Conservation (phyloP, 805 yeast genomes). For the Suhomyces emberorum region DNA sequence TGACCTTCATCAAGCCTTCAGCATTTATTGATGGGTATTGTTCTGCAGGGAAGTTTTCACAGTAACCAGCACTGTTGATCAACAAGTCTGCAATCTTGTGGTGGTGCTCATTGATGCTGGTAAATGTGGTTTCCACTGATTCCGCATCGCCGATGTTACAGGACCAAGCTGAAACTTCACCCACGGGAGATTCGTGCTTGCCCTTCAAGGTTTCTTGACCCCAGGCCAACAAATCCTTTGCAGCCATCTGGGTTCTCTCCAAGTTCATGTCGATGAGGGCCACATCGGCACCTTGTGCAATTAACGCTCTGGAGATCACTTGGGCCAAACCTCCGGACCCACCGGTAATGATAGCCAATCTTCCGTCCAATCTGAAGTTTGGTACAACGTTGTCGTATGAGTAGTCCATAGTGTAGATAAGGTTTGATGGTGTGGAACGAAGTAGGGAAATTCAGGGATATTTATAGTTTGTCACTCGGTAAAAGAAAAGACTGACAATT, state of each 20-base stretch:
- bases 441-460: no score
- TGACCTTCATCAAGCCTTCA: constrained; percentile 65
- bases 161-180: constrained; percentile 57
- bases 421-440: background rate
- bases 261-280: constrained; percentile 69
- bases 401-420: constrained; percentile 17
- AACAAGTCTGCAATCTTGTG: constrained; percentile 60
- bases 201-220: constrained; percentile 42
- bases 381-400: constrained; percentile 52
- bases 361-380: constrained; percentile 63
- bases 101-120: constrained; percentile 54
- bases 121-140: constrained; percentile 54
- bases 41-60: constrained; percentile 75
- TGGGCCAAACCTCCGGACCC: constrained; percentile 79
- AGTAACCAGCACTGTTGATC: constrained; percentile 81
- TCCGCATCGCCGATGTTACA: constrained; percentile 70
- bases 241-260: constrained; percentile 53
- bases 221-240: constrained; percentile 49
- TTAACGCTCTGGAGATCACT: constrained; percentile 59
- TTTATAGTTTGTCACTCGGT: no score
- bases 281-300: constrained; percentile 74
- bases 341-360: constrained; percentile 72
- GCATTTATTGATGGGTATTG: constrained; percentile 73
- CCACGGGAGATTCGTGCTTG: constrained; percentile 29
- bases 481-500: no score